Evolutionary conservation across 208 protist species (phyloP).

Genomic region (Wallacemonas sp.): DNA sequence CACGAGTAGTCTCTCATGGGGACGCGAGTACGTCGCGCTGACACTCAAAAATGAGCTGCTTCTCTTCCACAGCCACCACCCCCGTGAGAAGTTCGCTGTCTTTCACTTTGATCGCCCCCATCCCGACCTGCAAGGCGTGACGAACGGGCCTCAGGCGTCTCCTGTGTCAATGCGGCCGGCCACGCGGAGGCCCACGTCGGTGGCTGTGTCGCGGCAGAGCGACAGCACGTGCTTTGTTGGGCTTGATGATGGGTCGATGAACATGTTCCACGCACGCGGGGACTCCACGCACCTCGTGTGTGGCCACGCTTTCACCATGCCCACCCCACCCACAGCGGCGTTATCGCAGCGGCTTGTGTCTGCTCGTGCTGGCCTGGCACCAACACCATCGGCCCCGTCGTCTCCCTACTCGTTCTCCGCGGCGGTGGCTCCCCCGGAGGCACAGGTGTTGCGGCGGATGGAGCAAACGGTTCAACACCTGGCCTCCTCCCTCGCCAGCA

Average conservation of each 20-base stretch:
- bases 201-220: constrained; percentile 50
- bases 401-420: background rate
- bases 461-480: constrained; percentile 22
- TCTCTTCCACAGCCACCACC: constrained; percentile 58
- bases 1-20: constrained; percentile 75
- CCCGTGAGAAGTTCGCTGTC: constrained; percentile 36
- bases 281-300: constrained; percentile 45
- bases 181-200: too few relatives aligned
- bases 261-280: constrained; percentile 38
- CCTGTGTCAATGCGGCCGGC: constrained; percentile 16
- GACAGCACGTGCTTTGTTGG: constrained; percentile 69
- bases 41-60: constrained; percentile 67
- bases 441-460: background rate
- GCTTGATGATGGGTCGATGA: constrained; percentile 47
- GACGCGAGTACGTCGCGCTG: constrained; percentile 55
- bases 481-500: constrained; percentile 42
- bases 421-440: background rate
- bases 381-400: background rate
- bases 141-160: background rate
- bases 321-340: constrained; percentile 34
- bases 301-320: constrained; percentile 48
- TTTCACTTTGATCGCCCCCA: constrained; percentile 4
- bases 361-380: background rate
- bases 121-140: background rate
- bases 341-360: constrained; percentile 19